Conservation (phyloP, 768 basidiomycete genomes). For the Candolleomyces eurysporus region DNA sequence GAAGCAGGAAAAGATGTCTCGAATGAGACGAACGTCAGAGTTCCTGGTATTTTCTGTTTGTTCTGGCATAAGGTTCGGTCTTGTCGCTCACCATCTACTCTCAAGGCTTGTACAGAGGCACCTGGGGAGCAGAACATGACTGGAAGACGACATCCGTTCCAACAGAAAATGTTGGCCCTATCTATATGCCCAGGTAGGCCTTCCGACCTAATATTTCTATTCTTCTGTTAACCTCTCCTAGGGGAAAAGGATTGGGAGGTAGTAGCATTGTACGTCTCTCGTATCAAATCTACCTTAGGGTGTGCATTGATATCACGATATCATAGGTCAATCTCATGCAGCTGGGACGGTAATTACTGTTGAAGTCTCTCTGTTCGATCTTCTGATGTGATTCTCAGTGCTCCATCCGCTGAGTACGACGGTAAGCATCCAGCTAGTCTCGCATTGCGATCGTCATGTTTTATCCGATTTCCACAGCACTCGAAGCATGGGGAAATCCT, state of each 20-base stretch:
- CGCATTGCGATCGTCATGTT: neutral
- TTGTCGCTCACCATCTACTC: conserved; percentile 15
- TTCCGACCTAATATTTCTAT: too few species aligned
- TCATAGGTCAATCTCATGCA: conserved; percentile 14
- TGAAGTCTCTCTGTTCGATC: too few species aligned
- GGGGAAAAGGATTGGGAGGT: conserved; percentile 17
- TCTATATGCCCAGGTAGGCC: conserved; percentile 8
- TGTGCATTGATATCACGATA: neutral
- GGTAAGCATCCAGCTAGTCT: conserved; percentile 1
- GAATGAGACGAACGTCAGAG: conserved; percentile 43
- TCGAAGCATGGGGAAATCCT: conserved; percentile 13
- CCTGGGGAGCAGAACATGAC: conserved; percentile 15
- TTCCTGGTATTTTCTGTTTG: neutral
- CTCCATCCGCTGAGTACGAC: conserved; percentile 16
- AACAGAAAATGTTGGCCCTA: conserved; percentile 9
- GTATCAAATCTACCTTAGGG: neutral
- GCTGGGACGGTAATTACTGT: conserved; percentile 12
- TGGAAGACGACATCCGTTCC: conserved; percentile 14
- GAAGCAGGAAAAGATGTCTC: conserved; percentile 33
- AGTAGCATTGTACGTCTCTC: conserved; percentile 12
- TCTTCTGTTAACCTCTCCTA: neutral
- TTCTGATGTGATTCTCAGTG: neutral
- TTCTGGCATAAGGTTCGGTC: conserved; percentile 31
- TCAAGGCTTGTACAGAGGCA: conserved; percentile 21
- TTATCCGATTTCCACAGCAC: conserved; percentile 4